Percentiles rank a stretch among this genome's conserved stretches.
Evolutionary conservation across 257 asterid species (phyloP).

Genomic region (Nicotiana sylvestris): DNA sequence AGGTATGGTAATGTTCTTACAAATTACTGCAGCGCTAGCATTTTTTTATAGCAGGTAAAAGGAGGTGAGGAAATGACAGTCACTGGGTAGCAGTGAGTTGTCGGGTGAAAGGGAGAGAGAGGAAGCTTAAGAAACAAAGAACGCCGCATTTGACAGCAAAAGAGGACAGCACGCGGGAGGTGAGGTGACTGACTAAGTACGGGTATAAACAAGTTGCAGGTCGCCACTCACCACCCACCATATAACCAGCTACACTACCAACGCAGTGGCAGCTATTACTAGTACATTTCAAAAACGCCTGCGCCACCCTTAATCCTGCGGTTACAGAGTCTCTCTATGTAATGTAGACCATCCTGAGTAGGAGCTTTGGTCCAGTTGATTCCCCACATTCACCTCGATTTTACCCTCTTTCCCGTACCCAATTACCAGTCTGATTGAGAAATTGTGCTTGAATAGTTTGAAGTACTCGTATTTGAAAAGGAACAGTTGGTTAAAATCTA

Average conservation of each 20-base stretch:
- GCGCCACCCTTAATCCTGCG: slow-evolving; percentile 4
- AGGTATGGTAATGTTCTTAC: neutral
- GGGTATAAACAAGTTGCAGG: neutral
- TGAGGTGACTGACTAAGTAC: neutral
- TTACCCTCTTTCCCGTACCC: neutral
- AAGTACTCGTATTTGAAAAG: neutral
- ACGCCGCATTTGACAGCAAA: slow-evolving; percentile 38
- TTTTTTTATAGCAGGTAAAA: neutral
- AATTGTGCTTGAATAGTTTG: neutral
- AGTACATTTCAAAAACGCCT: neutral
- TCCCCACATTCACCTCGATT: slow-evolving; percentile 5
- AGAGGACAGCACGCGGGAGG: slow-evolving; percentile 40
- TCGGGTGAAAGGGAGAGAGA: slow-evolving; percentile 26
- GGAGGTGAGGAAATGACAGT: neutral
- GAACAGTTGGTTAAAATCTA: neutral
- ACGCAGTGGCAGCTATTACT: neutral
- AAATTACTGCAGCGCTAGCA: neutral
- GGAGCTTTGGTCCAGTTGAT: neutral
- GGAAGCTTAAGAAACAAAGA: slow-evolving; percentile 12
- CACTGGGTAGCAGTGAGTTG: slow-evolving; percentile 22
- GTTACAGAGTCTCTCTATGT: neutral
- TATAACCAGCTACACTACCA: neutral
- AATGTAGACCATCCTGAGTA: neutral
- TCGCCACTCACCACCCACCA: neutral
- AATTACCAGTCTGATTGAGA: neutral